These are phyloP conservation scores for Sugiyamaella chiloensis DNA, from an alignment of 805 yeast genomes.

Conservation along the genomic window DNA sequence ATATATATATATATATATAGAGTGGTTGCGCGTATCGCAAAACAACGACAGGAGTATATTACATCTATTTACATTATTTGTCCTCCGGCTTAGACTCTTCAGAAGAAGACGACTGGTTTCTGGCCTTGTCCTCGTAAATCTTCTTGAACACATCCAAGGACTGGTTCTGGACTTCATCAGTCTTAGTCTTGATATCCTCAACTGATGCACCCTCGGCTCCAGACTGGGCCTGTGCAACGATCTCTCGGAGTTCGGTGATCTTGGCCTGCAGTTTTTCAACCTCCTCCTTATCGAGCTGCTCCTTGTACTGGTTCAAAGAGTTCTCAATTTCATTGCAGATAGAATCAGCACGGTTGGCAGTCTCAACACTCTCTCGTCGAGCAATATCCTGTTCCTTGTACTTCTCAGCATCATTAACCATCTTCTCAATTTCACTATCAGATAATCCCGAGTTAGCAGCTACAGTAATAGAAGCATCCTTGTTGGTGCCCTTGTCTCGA, in stretches of 20 bases:
- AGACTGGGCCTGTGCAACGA: conserved; percentile 64
- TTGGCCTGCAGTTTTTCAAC: conserved; percentile 53
- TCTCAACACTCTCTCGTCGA: conserved; percentile 77
- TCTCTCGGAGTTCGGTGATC: conserved; percentile 66
- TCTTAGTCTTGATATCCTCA: conserved; percentile 68
- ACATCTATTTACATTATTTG: conserved; percentile 12
- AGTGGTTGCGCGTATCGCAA: too few relatives aligned
- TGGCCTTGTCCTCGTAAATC: conserved; percentile 50
- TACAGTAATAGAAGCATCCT: conserved; percentile 92
- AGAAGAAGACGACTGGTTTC: conserved; percentile 16
- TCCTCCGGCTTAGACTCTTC: conserved; percentile 20
- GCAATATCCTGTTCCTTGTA: conserved; percentile 85
- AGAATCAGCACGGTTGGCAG: conserved; percentile 81
- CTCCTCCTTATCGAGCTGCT: conserved; percentile 56
- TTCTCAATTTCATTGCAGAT: conserved; percentile 84
- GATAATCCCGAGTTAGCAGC: conserved; percentile 94
- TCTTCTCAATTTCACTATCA: conserved; percentile 83
- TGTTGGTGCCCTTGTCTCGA: conserved; percentile 87
- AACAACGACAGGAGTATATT: background rate
- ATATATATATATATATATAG: background rate
- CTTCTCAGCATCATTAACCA: conserved; percentile 89
- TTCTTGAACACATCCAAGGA: conserved; percentile 81
- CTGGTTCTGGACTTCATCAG: conserved; percentile 78
- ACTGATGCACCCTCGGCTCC: conserved; percentile 60
- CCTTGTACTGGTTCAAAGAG: conserved; percentile 75